Conservation (phyloP, 129 eudicot genomes). For the Deinandra increscens region DNA sequence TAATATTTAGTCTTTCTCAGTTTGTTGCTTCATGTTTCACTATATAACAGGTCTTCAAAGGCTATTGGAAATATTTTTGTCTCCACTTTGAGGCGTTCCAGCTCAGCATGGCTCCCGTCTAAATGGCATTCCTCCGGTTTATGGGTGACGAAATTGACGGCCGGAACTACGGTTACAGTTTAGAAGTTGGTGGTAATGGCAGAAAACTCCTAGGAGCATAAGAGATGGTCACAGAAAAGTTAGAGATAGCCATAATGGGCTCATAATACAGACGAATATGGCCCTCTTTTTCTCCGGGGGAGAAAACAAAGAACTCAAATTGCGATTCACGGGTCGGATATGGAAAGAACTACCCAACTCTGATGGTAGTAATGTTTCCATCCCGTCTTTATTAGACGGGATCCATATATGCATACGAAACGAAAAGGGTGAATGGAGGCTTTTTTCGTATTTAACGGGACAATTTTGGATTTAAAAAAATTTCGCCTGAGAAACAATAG, state of each 20-base stretch:
- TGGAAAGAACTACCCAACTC: conserved; percentile 80
- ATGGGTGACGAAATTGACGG: conserved; percentile 88
- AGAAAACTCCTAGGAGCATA: conserved; percentile 81
- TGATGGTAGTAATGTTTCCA: conserved; percentile 50
- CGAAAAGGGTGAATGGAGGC: conserved; percentile 26
- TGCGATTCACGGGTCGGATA: conserved; percentile 79
- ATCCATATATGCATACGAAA: neutral
- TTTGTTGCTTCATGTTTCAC: neutral
- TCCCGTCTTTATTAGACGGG: neutral
- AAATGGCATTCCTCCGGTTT: conserved; percentile 80
- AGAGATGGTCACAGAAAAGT: conserved; percentile 81
- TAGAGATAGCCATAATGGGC: conserved; percentile 86
- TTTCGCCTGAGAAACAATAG: no score
- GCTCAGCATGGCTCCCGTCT: conserved; percentile 80
- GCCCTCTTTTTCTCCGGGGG: conserved; percentile 91
- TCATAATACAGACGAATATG: conserved; percentile 78
- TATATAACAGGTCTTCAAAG: conserved; percentile 62
- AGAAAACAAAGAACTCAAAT: conserved; percentile 71
- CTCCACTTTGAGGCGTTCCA: no score
- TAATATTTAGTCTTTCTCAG: conserved; percentile 8
- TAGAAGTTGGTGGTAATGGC: conserved; percentile 87
- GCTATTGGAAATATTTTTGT: conserved; percentile 79
- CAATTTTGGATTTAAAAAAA: no score
- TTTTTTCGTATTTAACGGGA: conserved; percentile 17
- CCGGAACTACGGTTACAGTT: conserved; percentile 66